phyloP scores from a whole-genome alignment of 2,329 filamentous ascomycete species.

The Talaromyces rugulosus region DNA sequence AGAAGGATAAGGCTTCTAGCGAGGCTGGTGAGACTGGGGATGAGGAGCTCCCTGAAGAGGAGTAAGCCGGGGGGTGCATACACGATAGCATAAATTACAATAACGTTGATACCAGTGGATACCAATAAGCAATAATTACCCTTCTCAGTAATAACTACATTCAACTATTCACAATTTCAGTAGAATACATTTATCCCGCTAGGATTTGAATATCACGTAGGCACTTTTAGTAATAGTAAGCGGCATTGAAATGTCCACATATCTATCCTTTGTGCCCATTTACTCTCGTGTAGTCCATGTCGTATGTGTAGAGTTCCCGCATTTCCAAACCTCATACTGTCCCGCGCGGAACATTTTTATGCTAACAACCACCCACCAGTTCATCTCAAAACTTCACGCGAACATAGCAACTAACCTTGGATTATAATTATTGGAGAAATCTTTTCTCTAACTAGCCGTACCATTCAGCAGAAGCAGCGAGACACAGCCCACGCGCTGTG shows the following conservation, averaged over 20 bases:
- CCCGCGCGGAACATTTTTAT: not conserved
- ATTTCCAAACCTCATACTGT: not conserved
- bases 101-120: not conserved
- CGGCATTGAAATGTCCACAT: not conserved
- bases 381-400: not conserved
- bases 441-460: not conserved
- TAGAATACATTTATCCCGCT: not conserved
- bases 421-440: not conserved
- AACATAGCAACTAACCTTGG: not conserved
- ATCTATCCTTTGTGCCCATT: not conserved
- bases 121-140: not conserved
- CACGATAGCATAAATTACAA: not conserved
- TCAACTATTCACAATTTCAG: not conserved
- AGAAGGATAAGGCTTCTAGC: constrained; percentile 38
- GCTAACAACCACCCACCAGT: not conserved
- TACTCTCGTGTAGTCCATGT: not conserved
- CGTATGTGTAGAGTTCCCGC: not conserved
- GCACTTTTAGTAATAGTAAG: not conserved
- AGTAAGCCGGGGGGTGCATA: constrained; percentile 14
- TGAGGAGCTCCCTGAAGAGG: constrained; percentile 34
- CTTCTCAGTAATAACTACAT: not conserved
- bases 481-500: not conserved
- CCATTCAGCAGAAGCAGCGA: not conserved
- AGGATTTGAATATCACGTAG: not conserved
- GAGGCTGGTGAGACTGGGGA: constrained; percentile 43